These are phyloP conservation scores for Aciculosporium take DNA, from an alignment of 2,329 filamentous ascomycete genomes.

Conservation along the genomic window DNA sequence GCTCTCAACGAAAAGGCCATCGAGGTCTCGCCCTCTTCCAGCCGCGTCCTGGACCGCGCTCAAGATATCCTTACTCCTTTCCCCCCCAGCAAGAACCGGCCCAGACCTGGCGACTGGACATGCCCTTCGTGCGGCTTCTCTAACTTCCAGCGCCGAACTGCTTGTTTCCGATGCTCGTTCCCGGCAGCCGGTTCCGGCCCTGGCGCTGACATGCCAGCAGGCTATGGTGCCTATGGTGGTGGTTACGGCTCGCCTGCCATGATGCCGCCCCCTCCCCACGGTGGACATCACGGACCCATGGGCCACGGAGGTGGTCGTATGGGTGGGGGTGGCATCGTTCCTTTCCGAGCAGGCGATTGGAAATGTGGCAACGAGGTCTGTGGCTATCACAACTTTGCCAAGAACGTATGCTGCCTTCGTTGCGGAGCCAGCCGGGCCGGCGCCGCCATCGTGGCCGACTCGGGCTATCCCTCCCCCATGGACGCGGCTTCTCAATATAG, in stretches of 20 bases:
- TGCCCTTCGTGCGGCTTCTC: constrained; percentile 98
- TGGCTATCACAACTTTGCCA: constrained; percentile 98
- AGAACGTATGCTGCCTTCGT: constrained; percentile 94
- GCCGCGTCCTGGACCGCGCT: constrained; percentile 85
- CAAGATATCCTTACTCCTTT: constrained; percentile 94
- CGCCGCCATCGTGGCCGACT: constrained; percentile 87
- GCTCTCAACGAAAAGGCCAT: constrained; percentile 98
- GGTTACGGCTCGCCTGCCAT: constrained; percentile 58
- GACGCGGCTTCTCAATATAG: constrained; percentile 69
- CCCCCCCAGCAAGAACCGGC: constrained; percentile 95
- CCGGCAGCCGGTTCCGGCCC: constrained; percentile 77
- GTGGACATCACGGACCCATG: constrained; percentile 45
- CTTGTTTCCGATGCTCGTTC: constrained; percentile 98
- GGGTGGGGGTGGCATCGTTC: constrained; percentile 73
- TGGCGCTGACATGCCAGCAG: constrained; percentile 44
- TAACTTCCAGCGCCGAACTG: constrained; percentile 96
- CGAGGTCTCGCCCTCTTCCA: constrained; percentile 95
- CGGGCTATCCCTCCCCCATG: constrained; percentile 81
- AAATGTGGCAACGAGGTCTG: constrained; percentile 96
- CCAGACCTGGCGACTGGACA: constrained; percentile 94
- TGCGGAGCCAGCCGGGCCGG: constrained; percentile 90
- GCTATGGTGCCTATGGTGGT: constrained; percentile 51
- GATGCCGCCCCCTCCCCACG: constrained; percentile 66
- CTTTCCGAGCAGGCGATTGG: constrained; percentile 97
- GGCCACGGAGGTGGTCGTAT: constrained; percentile 53